These are phyloP conservation scores for Eucalyptus lansdowneana DNA, from an alignment of 345 rosid species.

Conservation along the genomic window DNA sequence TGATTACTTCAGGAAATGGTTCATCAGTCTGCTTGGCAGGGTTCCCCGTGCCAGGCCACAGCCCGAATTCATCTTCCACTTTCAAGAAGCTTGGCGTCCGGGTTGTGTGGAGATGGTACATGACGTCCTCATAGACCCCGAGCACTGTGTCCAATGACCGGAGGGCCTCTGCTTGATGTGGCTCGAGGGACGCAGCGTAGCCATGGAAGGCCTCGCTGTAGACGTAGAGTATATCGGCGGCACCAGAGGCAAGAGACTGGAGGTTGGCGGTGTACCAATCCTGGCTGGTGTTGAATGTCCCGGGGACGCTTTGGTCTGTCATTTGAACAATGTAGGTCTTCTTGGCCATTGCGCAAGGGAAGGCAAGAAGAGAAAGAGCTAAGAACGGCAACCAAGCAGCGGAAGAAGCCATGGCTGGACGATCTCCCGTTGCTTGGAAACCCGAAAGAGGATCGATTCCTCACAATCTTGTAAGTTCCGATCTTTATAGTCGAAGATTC, in stretches of 20 bases:
- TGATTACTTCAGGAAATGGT: conserved; percentile 23
- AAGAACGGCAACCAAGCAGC: background rate
- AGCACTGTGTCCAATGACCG: conserved; percentile 32
- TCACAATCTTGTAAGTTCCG: background rate
- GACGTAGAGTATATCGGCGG: conserved; percentile 17
- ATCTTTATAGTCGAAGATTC: background rate
- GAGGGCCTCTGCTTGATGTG: conserved; percentile 36
- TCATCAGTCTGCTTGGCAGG: background rate
- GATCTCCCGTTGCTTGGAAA: background rate
- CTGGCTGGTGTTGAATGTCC: conserved; percentile 29
- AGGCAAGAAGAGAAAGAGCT: background rate
- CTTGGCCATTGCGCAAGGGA: background rate
- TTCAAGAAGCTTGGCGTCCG: conserved; percentile 57
- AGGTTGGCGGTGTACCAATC: conserved; percentile 63
- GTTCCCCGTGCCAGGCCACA: conserved; percentile 20
- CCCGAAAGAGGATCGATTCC: background rate
- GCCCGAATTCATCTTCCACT: conserved; percentile 8
- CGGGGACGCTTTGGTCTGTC: conserved; percentile 46
- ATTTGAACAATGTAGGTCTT: conserved; percentile 72
- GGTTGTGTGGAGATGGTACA: conserved; percentile 75
- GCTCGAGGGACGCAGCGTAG: conserved; percentile 51
- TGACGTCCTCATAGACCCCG: conserved; percentile 52
- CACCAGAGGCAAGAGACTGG: conserved; percentile 24
- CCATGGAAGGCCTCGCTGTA: conserved; percentile 57
- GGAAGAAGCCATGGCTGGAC: background rate